These are phyloP conservation scores for Neospora caninum DNA, from an alignment of 169 alveolate species.

Conservation along the genomic window DNA sequence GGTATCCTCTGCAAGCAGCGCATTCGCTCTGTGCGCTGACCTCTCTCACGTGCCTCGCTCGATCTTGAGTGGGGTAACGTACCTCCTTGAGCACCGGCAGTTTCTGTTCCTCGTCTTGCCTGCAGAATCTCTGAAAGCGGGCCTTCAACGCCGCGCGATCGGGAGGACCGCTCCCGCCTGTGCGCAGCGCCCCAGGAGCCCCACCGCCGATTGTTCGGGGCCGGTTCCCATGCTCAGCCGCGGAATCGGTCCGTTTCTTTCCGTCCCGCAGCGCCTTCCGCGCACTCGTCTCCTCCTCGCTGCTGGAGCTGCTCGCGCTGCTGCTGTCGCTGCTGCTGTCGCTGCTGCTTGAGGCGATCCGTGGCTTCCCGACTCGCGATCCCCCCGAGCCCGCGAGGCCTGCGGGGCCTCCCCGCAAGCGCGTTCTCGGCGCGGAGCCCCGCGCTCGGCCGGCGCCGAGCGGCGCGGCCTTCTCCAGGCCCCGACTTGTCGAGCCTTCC, in stretches of 20 bases:
- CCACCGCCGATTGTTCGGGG: neutral
- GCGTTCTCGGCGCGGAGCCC: neutral
- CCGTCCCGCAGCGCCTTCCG: neutral
- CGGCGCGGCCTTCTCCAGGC: neutral
- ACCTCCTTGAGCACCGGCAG: constrained; percentile 42
- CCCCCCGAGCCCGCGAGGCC: neutral
- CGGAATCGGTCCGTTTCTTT: neutral
- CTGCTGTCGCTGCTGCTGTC: constrained; percentile 36
- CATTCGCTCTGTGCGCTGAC: too few relatives aligned
- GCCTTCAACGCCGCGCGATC: neutral
- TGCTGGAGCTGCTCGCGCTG: constrained; percentile 29
- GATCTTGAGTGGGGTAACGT: neutral
- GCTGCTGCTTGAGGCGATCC: neutral
- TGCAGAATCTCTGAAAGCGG: constrained; percentile 7
- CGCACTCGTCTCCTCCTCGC: neutral
- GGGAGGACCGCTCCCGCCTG: neutral
- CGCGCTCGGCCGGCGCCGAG: neutral
- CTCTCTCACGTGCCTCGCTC: too few relatives aligned
- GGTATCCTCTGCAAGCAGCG: too few relatives aligned
- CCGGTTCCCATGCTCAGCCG: neutral
- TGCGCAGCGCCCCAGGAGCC: neutral
- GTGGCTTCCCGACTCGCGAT: neutral
- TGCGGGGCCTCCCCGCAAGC: neutral
- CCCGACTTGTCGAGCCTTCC: neutral
- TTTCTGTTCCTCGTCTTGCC: neutral